Conservation (phyloP, 2,329 filamentous ascomycete genomes). For the Aschersonia sp. region DNA sequence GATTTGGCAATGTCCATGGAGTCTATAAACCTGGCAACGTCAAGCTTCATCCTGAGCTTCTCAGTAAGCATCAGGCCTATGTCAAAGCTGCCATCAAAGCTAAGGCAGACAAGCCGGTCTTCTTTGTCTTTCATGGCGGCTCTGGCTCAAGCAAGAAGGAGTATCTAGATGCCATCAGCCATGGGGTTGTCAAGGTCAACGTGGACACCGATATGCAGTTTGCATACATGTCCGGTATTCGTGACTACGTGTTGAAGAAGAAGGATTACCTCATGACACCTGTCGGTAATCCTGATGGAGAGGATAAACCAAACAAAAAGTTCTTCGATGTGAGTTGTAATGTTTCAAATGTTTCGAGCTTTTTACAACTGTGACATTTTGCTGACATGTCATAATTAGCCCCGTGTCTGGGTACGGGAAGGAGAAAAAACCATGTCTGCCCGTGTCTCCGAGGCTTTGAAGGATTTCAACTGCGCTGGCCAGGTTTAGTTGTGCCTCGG, state of each 20-base stretch:
- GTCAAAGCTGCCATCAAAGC: constrained; percentile 67
- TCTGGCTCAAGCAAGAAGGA: constrained; percentile 85
- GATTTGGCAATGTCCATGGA: constrained; percentile 98
- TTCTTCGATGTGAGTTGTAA: constrained; percentile 43
- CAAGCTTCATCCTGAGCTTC: constrained; percentile 88
- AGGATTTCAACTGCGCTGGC: constrained; percentile 63
- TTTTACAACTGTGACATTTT: neutral
- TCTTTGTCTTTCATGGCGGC: constrained; percentile 98
- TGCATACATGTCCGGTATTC: constrained; percentile 83
- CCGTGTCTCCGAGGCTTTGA: constrained; percentile 66
- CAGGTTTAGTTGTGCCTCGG: constrained; percentile 14
- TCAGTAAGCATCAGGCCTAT: constrained; percentile 90
- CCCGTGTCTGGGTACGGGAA: constrained; percentile 88
- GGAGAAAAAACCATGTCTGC: constrained; percentile 93
- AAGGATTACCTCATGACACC: constrained; percentile 82
- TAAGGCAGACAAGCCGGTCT: constrained; percentile 79
- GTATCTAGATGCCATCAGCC: constrained; percentile 74
- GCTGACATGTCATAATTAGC: constrained; percentile 26
- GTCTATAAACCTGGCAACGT: constrained; percentile 99
- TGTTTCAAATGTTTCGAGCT: neutral
- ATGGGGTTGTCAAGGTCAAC: constrained; percentile 99
- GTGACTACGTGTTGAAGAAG: constrained; percentile 88
- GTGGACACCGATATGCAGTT: constrained; percentile 96
- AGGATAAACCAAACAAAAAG: constrained; percentile 99
- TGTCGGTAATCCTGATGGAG: constrained; percentile 90